Evolutionary conservation across 371 early-diverging fungal genomes (phyloP), one percentile per base, ranked within the genome.

Genomic region (Rhizoclosmatium hyalinum): DNA sequence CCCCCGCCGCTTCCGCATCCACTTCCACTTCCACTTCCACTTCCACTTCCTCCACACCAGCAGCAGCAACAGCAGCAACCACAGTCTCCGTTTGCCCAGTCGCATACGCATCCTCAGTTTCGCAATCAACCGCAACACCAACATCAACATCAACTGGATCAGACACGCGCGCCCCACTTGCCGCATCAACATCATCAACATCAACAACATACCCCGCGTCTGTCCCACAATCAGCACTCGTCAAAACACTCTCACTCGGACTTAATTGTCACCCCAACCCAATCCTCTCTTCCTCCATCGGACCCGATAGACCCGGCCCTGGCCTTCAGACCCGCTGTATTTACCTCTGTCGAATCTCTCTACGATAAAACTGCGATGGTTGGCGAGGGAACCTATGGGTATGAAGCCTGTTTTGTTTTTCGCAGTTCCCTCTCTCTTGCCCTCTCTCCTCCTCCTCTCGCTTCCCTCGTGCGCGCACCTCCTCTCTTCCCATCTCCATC

Each of bases 361-460:
- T 95, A 94, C 70, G 90, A 92, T 65, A 81, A 92, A 61, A 78
- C 84, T 17, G 87, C 89, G 12, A 95, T 94, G 82, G 85, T 98
- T 41, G 98, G 98, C 56, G 95, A 97, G 78, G 98, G 98, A 41
- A 98, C 97, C 3, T 98, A 96, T 87, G 98, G 98, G 92, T 93
- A 88, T 58, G 80, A 71, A 39, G 10, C 12, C 14, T 61, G 19
- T 21, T 46, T 65, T 12, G 24, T 17, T 63, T n/a, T 39, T 65
- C 63, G 44, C 58, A 61, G n/a, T 70, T 44, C 61, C 60, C 12
- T 44, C 43, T 57, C 14, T 44, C 39, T 53, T 57, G 17, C 24
- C 44, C 43, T 72, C 41, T 58, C n/a, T 21, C 14, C 61, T 19
- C 55, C 55, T 2, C 32, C 19, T 39, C 3, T 32, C 19, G 14